Conservation (phyloP, 495 filamentous ascomycete species). For the Penicillium atrosanguineum region DNA sequence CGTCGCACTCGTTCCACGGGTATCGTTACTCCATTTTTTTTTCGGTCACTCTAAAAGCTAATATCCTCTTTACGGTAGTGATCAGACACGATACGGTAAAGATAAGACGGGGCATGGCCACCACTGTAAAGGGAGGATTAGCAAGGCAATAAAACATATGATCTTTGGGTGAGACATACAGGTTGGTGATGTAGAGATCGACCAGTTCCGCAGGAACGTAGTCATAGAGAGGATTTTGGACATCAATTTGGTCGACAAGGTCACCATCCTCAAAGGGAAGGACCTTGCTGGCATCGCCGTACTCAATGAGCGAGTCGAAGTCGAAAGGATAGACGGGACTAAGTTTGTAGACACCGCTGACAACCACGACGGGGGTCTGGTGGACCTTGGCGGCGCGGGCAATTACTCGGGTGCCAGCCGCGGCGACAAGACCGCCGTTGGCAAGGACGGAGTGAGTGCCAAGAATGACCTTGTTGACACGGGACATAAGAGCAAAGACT, state of each 20-base stretch:
- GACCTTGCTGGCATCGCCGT: constrained; percentile 71
- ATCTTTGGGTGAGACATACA: constrained; percentile 56
- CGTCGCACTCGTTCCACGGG: constrained; percentile 24
- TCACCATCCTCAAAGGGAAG: constrained; percentile 71
- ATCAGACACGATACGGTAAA: constrained; percentile 77
- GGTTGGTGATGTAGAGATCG: constrained; percentile 87
- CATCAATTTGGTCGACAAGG: constrained; percentile 70
- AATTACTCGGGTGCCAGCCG: constrained; percentile 73
- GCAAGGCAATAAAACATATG: not conserved
- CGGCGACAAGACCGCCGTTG: constrained; percentile 78
- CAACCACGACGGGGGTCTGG: constrained; percentile 75
- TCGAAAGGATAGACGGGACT: constrained; percentile 84
- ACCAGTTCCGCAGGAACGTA: constrained; percentile 79
- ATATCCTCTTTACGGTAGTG: constrained; percentile 85
- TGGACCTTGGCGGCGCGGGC: constrained; percentile 79
- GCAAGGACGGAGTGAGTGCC: constrained; percentile 81
- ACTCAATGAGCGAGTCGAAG: constrained; percentile 72
- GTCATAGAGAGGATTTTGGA: constrained; percentile 78
- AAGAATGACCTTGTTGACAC: constrained; percentile 90
- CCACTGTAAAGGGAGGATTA: constrained; percentile 49
- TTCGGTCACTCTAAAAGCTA: constrained; percentile 43
- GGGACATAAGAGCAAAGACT: constrained; percentile 87
- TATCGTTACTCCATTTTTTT: constrained; percentile 21
- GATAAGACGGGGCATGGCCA: constrained; percentile 74
- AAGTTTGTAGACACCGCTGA: constrained; percentile 85